Evolutionary conservation across 1,284 basidiomycete genomes (phyloP).

Genomic region (Gymnopus androsaceus): DNA sequence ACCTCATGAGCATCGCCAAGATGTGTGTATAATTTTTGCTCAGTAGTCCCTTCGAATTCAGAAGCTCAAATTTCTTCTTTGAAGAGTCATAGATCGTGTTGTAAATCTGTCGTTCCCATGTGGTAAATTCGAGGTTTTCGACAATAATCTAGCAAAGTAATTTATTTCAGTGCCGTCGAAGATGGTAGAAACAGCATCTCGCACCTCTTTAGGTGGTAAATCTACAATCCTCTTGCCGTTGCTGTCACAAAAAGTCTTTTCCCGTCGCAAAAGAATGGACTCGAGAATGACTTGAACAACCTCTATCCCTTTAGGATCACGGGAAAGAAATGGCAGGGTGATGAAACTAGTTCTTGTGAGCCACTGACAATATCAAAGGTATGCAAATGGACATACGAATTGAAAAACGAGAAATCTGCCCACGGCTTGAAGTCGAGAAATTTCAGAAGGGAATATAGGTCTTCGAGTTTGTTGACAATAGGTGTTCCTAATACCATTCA

Average conservation of each 20-base stretch:
- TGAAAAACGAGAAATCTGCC: constrained; percentile 87
- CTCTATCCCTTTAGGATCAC: constrained; percentile 88
- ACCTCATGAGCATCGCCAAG: constrained; percentile 90
- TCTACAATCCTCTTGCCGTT: constrained; percentile 90
- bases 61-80: constrained; percentile 72
- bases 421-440: constrained; percentile 91
- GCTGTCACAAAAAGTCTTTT: constrained; percentile 91
- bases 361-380: not conserved
- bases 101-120: constrained; percentile 80
- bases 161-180: too few relatives aligned
- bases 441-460: constrained; percentile 89
- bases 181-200: constrained; percentile 12
- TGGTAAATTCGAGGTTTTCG: constrained; percentile 76
- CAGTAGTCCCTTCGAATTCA: constrained; percentile 76
- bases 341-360: constrained; percentile 62
- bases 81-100: constrained; percentile 71
- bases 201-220: constrained; percentile 82
- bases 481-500: constrained; percentile 70
- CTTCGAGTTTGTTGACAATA: constrained; percentile 94
- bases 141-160: constrained; percentile 50
- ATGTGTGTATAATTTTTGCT: constrained; percentile 89
- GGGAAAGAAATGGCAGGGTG: constrained; percentile 84
- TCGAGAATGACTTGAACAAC: constrained; percentile 93
- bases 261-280: constrained; percentile 85
- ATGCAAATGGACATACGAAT: constrained; percentile 56